Base-by-base conservation (phyloP, 2,329 filamentous ascomycete species). In the Clonostachys chloroleuca region DNA sequence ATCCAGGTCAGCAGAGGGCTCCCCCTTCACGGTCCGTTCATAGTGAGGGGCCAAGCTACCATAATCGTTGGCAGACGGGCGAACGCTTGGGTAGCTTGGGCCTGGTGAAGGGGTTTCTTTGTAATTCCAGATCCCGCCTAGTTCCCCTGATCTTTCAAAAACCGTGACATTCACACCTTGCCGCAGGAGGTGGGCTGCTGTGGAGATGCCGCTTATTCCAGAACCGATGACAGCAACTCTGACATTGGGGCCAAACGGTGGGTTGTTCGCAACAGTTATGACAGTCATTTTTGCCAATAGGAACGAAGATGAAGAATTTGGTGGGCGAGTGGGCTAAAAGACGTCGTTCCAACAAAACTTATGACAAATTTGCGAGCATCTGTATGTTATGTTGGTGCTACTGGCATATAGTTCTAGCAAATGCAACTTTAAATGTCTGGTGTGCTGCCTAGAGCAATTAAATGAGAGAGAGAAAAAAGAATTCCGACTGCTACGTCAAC, bases 51-150 rank as follows among this genome's bases (percentile, higher is more conserved):
- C 5, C 0, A 59, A 56, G 1, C 52, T 40, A 7, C 47, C 44
- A 24, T 62, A 59, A 40, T 65, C 61, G 1, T 62, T 62, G 2
- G 47, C 45, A 0, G 62, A 65, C 0, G 61, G 60, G 2, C 40
- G 52, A 35, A 57, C 52, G 48, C 58, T 63, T 0, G 67, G 67
- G 41, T 66, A 72, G 0, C 57, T 45, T 3, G 64, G 57, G 39
- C 64, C 59, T 12, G 54, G 55, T 1, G 65, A 51, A 6, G 54
- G 44, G 6, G 58, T 57, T 12, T 58, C 51, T 17, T 70, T 62
- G 42, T 61, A 69, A 34, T 64, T 59, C 69, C 69, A 72, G 3
- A 70, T 62, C 3, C 68, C 68, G 5, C 67, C 68, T 1, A 62
- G 53, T 5, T 56, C 53, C 2, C 52, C 49, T 1, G 60, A 61